Conservation (phyloP, 208 protist genomes). For the Crithidia acanthocephali region DNA sequence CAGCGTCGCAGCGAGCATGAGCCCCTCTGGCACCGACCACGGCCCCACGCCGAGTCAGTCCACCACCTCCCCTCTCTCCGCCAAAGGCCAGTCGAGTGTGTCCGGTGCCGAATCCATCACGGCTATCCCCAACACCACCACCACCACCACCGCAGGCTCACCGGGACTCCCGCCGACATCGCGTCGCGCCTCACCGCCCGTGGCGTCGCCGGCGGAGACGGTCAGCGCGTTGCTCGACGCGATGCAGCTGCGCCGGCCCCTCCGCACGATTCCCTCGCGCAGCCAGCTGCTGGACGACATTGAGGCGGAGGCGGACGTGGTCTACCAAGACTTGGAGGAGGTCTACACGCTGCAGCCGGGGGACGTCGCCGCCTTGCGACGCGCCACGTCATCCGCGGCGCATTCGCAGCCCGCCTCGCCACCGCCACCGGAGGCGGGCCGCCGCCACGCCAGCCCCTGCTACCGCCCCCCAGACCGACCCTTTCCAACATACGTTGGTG, state of each 20-base stretch:
- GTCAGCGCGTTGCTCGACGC: conserved; percentile 30
- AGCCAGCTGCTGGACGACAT: conserved; percentile 52
- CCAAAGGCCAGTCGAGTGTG: not conserved
- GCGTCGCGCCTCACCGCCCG: not conserved
- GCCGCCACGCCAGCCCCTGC: not conserved
- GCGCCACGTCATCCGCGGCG: not conserved
- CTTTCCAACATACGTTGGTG: not conserved
- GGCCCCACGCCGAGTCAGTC: conserved; percentile 3
- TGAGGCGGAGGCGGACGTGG: conserved; percentile 49
- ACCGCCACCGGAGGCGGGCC: not conserved
- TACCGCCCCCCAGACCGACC: not conserved
- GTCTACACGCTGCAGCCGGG: conserved; percentile 47
- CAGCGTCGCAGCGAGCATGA: not conserved
- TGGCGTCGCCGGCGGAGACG: not conserved
- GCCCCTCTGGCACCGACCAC: conserved; percentile 5
- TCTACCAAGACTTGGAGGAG: conserved; percentile 53
- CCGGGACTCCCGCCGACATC: too few relatives aligned
- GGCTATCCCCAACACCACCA: not conserved
- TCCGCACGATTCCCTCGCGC: conserved; percentile 25
- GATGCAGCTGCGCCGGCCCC: conserved; percentile 37
- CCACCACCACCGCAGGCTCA: not conserved
- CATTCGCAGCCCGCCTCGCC: not conserved
- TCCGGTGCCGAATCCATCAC: not conserved
- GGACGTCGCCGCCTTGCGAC: conserved; percentile 37
- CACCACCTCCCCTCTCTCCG: not conserved